Base-by-base conservation (phyloP, 2,329 filamentous ascomycete genomes). In the Hymenoscyphus fraxineus region DNA sequence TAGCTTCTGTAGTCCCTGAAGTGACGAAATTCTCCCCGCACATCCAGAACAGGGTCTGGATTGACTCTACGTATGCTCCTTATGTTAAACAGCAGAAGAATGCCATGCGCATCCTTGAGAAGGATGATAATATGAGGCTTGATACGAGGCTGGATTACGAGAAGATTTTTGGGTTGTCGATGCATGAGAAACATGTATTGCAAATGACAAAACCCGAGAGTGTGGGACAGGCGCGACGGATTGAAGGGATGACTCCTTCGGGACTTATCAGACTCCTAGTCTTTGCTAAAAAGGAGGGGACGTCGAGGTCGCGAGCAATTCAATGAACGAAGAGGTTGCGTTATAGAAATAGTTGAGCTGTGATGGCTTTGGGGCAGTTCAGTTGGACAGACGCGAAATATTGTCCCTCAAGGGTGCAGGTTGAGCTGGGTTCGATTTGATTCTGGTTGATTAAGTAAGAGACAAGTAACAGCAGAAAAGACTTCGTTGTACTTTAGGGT, bases 1-100 rank as follows among this genome's bases (percentile, higher is more conserved):
- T 97, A 5, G 77, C 81, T 5, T 73, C 79, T 0, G 74, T 85
- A 22, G 78, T 96, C 6, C 89, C 83, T 3, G 81, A 78, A 31
- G 82, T 89, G 66, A 73, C 70, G 64, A 76, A 74, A 6, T 92
- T 84, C 77, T 74, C 85, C 0, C 72, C 80, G 0, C 82, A 82
- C 38, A 84, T 96, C 63, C 84, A 84, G 67, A 79, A 81, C 61
- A 86, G 94, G 55, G 89, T 97, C 7, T 83, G 84, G 54, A 91
- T 97, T 70, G 92, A 97, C 77, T 90, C 90, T 15, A 82, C 85
- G 2, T 99, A 99, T 76, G 92, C 90, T 1, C 94, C 94, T 0
- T 97, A 97, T 75, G 88, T 97, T 44, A 83, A 82, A 57, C 85
- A 87, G 71, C 93, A 98, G 76, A 81, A 82, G 32, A 82, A 83